A percentile compares a stretch with the other conserved stretches of the same genome.
phyloP scores from a whole-genome alignment of 495 filamentous ascomycete species.

The Penicillium mononematosum region DNA sequence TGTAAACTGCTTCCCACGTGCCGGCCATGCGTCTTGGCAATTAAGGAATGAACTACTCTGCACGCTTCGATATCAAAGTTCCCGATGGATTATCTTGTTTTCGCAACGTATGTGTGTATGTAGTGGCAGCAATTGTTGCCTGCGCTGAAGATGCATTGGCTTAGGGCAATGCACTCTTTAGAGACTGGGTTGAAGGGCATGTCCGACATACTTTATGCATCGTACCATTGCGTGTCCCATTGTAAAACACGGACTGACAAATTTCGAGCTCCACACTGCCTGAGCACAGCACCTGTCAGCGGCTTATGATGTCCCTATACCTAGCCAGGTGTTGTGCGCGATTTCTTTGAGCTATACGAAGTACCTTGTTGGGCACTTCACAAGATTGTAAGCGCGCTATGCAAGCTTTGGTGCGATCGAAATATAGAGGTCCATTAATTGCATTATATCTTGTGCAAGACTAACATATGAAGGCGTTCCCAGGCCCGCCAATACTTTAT shows the following conservation, averaged over 20 bases:
- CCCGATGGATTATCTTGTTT: background rate
- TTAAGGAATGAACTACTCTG: background rate
- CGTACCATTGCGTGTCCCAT: background rate
- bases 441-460: background rate
- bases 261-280: background rate
- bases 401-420: background rate
- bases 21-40: too few species aligned
- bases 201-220: background rate
- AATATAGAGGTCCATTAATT: background rate
- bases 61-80: background rate
- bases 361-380: background rate
- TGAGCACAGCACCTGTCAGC: constrained; percentile 3
- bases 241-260: background rate
- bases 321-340: background rate
- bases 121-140: background rate
- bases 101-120: background rate
- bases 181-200: background rate
- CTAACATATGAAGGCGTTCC: background rate
- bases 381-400: background rate
- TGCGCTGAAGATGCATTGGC: background rate
- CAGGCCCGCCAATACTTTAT: background rate
- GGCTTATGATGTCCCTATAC: background rate
- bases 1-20: too few species aligned
- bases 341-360: background rate
- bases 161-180: background rate